Evolutionary conservation across 2,329 filamentous ascomycete species (phyloP).

Genomic region (Trematosphaeria pertusa): DNA sequence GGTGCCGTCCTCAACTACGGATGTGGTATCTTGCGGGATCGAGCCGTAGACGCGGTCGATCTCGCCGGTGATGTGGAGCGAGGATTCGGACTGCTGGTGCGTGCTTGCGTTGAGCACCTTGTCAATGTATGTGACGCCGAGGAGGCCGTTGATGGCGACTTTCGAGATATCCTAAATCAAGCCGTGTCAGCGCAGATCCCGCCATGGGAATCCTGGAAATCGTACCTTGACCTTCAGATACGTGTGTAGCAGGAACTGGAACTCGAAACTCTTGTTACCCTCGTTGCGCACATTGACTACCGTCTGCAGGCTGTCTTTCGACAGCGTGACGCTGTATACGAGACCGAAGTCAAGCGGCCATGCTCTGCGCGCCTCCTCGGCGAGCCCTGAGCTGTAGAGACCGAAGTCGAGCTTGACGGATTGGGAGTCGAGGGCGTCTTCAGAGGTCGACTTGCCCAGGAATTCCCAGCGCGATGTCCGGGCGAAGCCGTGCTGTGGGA

Average conservation of each 20-base stretch:
- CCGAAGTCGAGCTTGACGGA: constrained; percentile 96
- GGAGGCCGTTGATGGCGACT: constrained; percentile 76
- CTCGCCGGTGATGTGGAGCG: constrained; percentile 76
- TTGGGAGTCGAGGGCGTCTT: constrained; percentile 56
- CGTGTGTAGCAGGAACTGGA: constrained; percentile 89
- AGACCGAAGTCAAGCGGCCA: constrained; percentile 91
- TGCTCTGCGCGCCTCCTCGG: constrained; percentile 69
- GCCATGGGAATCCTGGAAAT: too few relatives aligned
- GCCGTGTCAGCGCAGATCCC: too few relatives aligned
- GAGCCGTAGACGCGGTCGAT: constrained; percentile 85
- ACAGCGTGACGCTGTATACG: constrained; percentile 90
- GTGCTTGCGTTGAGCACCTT: constrained; percentile 74
- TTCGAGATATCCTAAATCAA: constrained; percentile 75
- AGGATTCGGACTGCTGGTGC: constrained; percentile 69
- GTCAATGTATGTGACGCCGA: constrained; percentile 79
- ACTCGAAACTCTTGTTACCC: constrained; percentile 82
- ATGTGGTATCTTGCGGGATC: constrained; percentile 67
- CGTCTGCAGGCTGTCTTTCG: constrained; percentile 76
- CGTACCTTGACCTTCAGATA: constrained; percentile 83
- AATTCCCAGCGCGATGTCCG: constrained; percentile 92
- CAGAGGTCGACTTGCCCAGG: constrained; percentile 82
- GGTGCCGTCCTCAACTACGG: constrained; percentile 68
- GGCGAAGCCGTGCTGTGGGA: constrained; percentile 95
- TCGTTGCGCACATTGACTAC: constrained; percentile 89
- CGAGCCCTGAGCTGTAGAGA: constrained; percentile 75